Percentiles rank a stretch among this genome's conserved stretches.
Evolutionary conservation across 148 eudicot genomes (phyloP).

Genomic region (Rheum nobile): DNA sequence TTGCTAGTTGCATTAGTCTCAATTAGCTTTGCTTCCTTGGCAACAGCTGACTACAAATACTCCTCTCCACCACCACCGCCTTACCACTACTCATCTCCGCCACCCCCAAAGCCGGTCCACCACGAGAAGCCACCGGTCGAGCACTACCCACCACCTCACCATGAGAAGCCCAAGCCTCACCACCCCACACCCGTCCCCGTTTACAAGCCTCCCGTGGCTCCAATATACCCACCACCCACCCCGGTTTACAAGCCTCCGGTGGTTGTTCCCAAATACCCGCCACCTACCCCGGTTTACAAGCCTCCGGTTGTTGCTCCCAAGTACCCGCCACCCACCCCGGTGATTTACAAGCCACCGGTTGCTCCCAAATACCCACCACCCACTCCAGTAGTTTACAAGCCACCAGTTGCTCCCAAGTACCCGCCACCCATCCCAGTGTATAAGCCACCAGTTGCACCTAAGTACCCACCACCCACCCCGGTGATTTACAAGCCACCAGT

Average conservation of each 20-base stretch:
- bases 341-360: slow-evolving; percentile 6
- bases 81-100: slow-evolving; percentile 16
- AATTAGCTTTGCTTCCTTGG: slow-evolving; percentile 19
- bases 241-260: slow-evolving; percentile 17
- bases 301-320: slow-evolving; percentile 12
- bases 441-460: slow-evolving; percentile 4
- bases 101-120: slow-evolving; percentile 17
- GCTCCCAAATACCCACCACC: neutral
- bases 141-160: slow-evolving; percentile 11
- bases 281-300: slow-evolving; percentile 16
- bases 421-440: slow-evolving; percentile 14
- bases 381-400: neutral
- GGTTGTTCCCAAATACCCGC: slow-evolving; percentile 6
- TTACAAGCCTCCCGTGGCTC: neutral
- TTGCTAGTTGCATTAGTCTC: slow-evolving; percentile 31
- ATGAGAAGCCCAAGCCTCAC: neutral
- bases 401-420: neutral
- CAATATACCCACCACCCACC: slow-evolving; percentile 16
- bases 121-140: slow-evolving; percentile 12
- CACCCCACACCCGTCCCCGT: neutral
- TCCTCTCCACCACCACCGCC: slow-evolving; percentile 32
- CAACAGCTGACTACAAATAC: slow-evolving; percentile 28
- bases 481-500: neutral
- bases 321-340: slow-evolving; percentile 13
- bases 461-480: slow-evolving; percentile 1